These are phyloP conservation scores for Aeschynomene evenia DNA, from an alignment of 306 rosid species.

Conservation along the genomic window DNA sequence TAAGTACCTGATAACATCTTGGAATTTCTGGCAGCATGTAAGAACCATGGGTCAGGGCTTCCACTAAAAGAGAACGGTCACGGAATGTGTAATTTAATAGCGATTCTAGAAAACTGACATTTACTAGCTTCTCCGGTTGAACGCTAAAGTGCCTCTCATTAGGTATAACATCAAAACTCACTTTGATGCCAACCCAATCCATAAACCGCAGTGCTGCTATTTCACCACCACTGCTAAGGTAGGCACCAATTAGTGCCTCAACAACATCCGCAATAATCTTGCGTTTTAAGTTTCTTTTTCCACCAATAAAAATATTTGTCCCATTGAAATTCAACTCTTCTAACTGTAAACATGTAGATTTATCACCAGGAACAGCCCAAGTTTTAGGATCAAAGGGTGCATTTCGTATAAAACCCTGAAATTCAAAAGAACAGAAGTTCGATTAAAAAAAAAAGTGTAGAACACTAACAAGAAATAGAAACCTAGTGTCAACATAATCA, in stretches of 20 bases:
- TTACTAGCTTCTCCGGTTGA: conserved; percentile 44
- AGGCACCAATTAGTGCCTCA: conserved; percentile 91
- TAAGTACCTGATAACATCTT: conserved; percentile 77
- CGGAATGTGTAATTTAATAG: conserved; percentile 57
- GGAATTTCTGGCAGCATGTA: conserved; percentile 86
- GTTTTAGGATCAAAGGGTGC: conserved; percentile 60
- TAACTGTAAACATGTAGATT: conserved; percentile 24
- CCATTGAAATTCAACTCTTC: conserved; percentile 27
- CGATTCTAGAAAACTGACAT: conserved; percentile 51
- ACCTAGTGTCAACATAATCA: not conserved
- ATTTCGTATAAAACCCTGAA: conserved; percentile 77
- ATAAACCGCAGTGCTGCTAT: conserved; percentile 59
- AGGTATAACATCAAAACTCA: conserved; percentile 45
- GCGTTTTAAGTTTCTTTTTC: conserved; percentile 46
- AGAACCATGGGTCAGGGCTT: conserved; percentile 93
- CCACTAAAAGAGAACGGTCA: conserved; percentile 62
- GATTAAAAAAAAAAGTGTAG: not conserved
- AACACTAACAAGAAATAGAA: not conserved
- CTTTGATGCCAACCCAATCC: conserved; percentile 73
- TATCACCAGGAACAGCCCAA: conserved; percentile 71
- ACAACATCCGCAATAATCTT: conserved; percentile 82
- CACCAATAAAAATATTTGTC: conserved; percentile 40
- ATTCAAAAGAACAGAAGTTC: conserved; percentile 15
- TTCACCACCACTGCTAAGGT: conserved; percentile 75
- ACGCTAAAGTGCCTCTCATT: conserved; percentile 39